Conservation (phyloP, 495 filamentous ascomycete species). For the Hypoxylon trugodes region DNA sequence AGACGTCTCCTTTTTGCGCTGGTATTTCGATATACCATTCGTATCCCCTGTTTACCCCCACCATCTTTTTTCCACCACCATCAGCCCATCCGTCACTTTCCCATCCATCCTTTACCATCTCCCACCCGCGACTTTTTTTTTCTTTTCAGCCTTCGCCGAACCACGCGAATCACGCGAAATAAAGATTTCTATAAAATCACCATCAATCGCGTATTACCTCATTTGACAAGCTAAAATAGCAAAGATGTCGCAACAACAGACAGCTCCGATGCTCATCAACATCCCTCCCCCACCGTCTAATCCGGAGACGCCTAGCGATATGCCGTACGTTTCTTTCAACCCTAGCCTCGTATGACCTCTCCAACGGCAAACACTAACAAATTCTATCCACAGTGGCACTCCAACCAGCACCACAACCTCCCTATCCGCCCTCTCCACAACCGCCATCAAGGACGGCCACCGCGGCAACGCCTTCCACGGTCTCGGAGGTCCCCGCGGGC, state of each 20-base stretch:
- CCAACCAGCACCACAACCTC: slow-evolving; percentile 88
- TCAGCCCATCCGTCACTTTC: slow-evolving; percentile 12
- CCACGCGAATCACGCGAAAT: slow-evolving; percentile 15
- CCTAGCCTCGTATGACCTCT: slow-evolving; percentile 13
- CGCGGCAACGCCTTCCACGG: slow-evolving; percentile 70
- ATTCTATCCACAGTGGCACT: slow-evolving; percentile 72
- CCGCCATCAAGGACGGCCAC: slow-evolving; percentile 93
- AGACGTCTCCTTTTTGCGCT: not conserved
- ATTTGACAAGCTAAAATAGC: not conserved
- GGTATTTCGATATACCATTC: not conserved
- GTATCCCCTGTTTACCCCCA: not conserved
- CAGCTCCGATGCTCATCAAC: slow-evolving; percentile 78
- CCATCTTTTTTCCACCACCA: slow-evolving; percentile 4
- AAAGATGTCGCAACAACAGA: slow-evolving; percentile 50
- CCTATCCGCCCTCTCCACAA: slow-evolving; percentile 85
- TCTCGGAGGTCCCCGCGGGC: slow-evolving; percentile 57
- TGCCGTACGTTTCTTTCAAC: slow-evolving; percentile 83
- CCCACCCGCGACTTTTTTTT: not conserved
- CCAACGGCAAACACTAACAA: slow-evolving; percentile 14
- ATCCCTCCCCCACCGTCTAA: slow-evolving; percentile 84
- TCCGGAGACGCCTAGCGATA: slow-evolving; percentile 87
- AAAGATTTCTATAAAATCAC: not conserved
- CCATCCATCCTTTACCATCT: slow-evolving; percentile 1
- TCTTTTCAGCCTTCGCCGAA: not conserved
- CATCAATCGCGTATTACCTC: not conserved